A percentile compares a stretch with the other conserved stretches of the same genome.
Conservation (phyloP, 768 basidiomycete species). For the Mycena rosella region DNA sequence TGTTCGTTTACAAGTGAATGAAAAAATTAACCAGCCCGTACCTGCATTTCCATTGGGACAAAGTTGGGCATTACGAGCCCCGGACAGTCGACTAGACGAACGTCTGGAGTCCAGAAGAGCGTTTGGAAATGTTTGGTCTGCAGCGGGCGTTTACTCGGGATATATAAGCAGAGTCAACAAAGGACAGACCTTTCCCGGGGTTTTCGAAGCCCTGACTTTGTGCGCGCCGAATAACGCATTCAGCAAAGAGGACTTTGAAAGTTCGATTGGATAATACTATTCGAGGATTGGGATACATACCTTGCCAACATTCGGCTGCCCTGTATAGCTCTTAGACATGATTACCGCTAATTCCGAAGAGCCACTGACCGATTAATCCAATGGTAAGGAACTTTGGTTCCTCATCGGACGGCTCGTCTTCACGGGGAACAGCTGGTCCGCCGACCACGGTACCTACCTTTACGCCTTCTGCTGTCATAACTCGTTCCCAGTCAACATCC, state of each 20-base stretch:
- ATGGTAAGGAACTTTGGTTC: conserved; percentile 79
- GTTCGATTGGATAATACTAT: not conserved
- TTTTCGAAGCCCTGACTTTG: conserved; percentile 86
- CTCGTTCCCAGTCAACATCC: conserved; percentile 81
- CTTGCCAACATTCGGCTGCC: conserved; percentile 95
- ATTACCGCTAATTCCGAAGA: not conserved
- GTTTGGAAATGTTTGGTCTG: conserved; percentile 98
- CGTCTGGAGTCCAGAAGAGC: conserved; percentile 86
- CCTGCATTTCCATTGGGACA: conserved; percentile 88
- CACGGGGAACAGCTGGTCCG: conserved; percentile 53
- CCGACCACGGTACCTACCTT: conserved; percentile 61
- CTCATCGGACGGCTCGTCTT: conserved; percentile 44
- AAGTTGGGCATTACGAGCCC: conserved; percentile 92
- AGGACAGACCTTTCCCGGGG: conserved; percentile 81
- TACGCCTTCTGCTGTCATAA: conserved; percentile 59
- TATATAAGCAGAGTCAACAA: not conserved
- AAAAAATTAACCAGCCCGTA: conserved; percentile 38
- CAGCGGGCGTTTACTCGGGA: not conserved
- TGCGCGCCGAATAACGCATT: conserved; percentile 90
- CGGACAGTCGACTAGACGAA: conserved; percentile 95
- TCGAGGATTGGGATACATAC: conserved; percentile 1
- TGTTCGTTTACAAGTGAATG: not conserved
- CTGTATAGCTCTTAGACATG: conserved; percentile 49
- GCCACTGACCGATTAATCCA: conserved; percentile 77
- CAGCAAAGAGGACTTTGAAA: conserved; percentile 78